phyloP scores from a whole-genome alignment of 2,329 filamentous ascomycete species.

The Aspergillus hiratsukae region DNA sequence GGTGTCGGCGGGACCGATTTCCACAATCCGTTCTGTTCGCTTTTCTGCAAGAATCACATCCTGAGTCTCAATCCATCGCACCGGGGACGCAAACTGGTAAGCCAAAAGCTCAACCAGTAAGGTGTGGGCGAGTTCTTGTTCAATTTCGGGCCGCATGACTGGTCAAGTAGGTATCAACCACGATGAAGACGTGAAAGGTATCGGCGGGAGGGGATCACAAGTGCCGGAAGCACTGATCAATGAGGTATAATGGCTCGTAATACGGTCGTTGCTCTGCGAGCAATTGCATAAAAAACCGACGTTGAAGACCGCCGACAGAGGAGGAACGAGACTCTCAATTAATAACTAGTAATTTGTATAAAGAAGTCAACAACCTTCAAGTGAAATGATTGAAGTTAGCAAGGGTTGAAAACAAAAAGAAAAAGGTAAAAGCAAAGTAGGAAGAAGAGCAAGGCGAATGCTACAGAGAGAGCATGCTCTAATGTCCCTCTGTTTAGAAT shows the following conservation, averaged over 20 bases:
- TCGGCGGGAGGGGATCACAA: background rate
- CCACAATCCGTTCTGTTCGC: slow-evolving; percentile 92
- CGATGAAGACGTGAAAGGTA: slow-evolving; percentile 2
- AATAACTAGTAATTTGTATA: background rate
- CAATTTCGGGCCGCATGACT: slow-evolving; percentile 94
- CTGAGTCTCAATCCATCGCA: slow-evolving; percentile 99
- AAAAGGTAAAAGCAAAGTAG: slow-evolving; percentile 1
- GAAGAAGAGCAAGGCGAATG: background rate
- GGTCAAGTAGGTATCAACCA: slow-evolving; percentile 17
- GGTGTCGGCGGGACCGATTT: slow-evolving; percentile 94
- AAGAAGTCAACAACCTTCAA: background rate
- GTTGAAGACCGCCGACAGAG: background rate
- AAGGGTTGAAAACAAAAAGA: background rate
- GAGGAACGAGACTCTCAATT: background rate
- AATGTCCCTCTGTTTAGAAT: background rate
- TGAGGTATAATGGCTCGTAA: background rate
- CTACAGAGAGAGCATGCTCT: background rate
- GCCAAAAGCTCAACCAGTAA: slow-evolving; percentile 97
- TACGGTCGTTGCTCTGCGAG: background rate
- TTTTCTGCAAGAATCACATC: slow-evolving; percentile 98
- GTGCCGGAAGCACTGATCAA: background rate
- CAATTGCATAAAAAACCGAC: background rate
- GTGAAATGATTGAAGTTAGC: background rate
- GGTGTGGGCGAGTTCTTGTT: slow-evolving; percentile 98
- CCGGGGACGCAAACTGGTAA: slow-evolving; percentile 98